Percentiles rank a stretch among this genome's conserved stretches.
These are phyloP conservation scores for Hygrocybe punicea DNA, from an alignment of 768 basidiomycete species.

Conservation along the genomic window DNA sequence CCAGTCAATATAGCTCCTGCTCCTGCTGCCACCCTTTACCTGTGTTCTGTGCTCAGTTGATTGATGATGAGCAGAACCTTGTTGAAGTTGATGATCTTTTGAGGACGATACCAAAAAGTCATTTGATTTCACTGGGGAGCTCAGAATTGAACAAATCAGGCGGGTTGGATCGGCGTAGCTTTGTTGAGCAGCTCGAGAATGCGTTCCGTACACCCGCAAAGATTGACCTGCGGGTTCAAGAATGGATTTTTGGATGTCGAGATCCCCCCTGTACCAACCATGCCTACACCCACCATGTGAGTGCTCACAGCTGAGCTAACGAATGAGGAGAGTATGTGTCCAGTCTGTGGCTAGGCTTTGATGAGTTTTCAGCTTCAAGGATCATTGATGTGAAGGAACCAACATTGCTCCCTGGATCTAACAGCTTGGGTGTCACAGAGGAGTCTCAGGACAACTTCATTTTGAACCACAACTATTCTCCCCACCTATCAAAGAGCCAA, in stretches of 20 bases:
- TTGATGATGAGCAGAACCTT: constrained; percentile 44
- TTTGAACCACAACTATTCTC: constrained; percentile 13
- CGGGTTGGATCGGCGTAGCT: constrained; percentile 65
- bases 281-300: constrained; percentile 43
- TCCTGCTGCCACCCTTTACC: constrained; percentile 29
- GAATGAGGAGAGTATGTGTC: constrained; percentile 1
- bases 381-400: constrained; percentile 35
- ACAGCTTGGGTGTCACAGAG: constrained; percentile 39
- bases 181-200: constrained; percentile 77
- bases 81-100: constrained; percentile 42
- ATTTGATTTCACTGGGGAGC: constrained; percentile 82
- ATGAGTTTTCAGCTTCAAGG: constrained; percentile 6
- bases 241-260: constrained; percentile 37
- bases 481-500: constrained; percentile 17
- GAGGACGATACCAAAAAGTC: constrained; percentile 73
- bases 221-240: constrained; percentile 52
- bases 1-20: constrained; percentile 4
- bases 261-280: constrained; percentile 49
- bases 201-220: constrained; percentile 80
- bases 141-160: constrained; percentile 68
- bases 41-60: constrained; percentile 43
- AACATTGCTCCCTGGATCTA: constrained; percentile 39
- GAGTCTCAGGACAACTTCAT: constrained; percentile 15
- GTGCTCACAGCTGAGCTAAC: constrained; percentile 10
- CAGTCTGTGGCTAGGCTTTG: constrained; percentile 12